These are phyloP conservation scores for Mucor saturninus DNA, from an alignment of 371 early-diverging fungal species.

Conservation along the genomic window DNA sequence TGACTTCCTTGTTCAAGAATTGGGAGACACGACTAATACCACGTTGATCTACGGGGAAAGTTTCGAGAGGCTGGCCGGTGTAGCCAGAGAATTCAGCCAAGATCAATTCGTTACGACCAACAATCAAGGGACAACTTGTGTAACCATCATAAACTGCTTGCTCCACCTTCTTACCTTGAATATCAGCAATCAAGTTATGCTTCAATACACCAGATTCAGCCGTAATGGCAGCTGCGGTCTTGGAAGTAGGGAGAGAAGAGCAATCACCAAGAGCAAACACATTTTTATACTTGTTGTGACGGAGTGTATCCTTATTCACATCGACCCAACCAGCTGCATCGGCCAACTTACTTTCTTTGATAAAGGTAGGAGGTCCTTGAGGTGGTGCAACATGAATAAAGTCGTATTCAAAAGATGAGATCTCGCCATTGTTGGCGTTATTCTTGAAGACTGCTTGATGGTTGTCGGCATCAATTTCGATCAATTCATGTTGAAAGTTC, in stretches of 20 bases:
- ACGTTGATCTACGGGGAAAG: slow-evolving; percentile 86
- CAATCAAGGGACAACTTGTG: slow-evolving; percentile 81
- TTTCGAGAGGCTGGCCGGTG: slow-evolving; percentile 78
- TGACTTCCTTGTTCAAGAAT: slow-evolving; percentile 73
- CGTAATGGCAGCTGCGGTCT: slow-evolving; percentile 90
- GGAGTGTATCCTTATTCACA: slow-evolving; percentile 79
- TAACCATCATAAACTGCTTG: slow-evolving; percentile 81
- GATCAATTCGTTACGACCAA: slow-evolving; percentile 79
- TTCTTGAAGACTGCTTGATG: slow-evolving; percentile 77
- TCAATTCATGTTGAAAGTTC: slow-evolving; percentile 74
- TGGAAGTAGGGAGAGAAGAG: slow-evolving; percentile 86
- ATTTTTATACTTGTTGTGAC: slow-evolving; percentile 81
- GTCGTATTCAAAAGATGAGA: slow-evolving; percentile 71
- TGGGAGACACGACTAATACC: slow-evolving; percentile 68
- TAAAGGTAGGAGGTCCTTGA: slow-evolving; percentile 79
- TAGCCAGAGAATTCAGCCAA: slow-evolving; percentile 91
- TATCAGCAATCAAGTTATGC: slow-evolving; percentile 75
- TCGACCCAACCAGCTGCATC: slow-evolving; percentile 87
- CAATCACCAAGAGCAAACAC: slow-evolving; percentile 86
- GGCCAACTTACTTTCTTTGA: slow-evolving; percentile 72
- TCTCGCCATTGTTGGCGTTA: slow-evolving; percentile 55
- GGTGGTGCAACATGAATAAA: slow-evolving; percentile 91
- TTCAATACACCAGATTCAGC: slow-evolving; percentile 79
- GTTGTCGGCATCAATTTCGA: slow-evolving; percentile 67
- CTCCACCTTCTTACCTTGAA: slow-evolving; percentile 54